Base-by-base conservation (phyloP, 441 rosid species). In the Aleurites moluccanus region DNA sequence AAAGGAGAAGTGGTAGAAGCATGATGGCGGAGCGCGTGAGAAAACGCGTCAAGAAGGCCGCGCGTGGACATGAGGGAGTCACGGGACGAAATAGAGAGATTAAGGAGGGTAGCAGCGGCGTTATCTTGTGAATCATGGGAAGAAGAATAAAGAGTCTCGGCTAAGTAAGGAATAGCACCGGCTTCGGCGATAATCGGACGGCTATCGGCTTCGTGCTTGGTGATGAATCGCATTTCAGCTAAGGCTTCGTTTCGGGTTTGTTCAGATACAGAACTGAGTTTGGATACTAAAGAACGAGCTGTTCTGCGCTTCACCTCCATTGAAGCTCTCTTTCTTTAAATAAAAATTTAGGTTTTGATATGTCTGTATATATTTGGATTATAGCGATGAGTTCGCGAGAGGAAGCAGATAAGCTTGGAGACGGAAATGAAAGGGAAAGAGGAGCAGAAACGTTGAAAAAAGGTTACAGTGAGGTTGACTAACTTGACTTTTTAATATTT, bases 91-190 rank as follows among this genome's bases (percentile, higher is more conserved):
- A 94, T 92, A 3, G 98, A 92, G 67, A 94, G 82, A 77, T 94
- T 94, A 38, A 92, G 84, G 60, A 94, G 95, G 14, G 97, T 85
- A 0, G 94, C 93, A 67, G 98, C 87, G 66, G 99, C 96, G 88
- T 92, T 92, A 25, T 92, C 99, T n/a, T 94, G 98, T 4, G 79
- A 69, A 1, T 82, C 84, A 56, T 85, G 85, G 0, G 93, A 85
- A 13, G 92, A 78, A 0, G 94, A 90, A 79, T 92, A 92, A 3
- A 92, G 98, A 14, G 88, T 87, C 77, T 94, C 99, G 56, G 96
- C 75, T 23, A 94, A 80, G 79, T 87, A 94, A 0, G 98, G 99
- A 35, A 94, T 80, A 10, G 96, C 94, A 2, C 98, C 98, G 64
- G 93, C 87, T 10, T 89, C 96, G 50, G 92, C 89, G 67, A 91